Evolutionary conservation across 2,329 filamentous ascomycete genomes (phyloP), one percentile per base, ranked within the genome.

Genomic region (Sarocladium oryzae): DNA sequence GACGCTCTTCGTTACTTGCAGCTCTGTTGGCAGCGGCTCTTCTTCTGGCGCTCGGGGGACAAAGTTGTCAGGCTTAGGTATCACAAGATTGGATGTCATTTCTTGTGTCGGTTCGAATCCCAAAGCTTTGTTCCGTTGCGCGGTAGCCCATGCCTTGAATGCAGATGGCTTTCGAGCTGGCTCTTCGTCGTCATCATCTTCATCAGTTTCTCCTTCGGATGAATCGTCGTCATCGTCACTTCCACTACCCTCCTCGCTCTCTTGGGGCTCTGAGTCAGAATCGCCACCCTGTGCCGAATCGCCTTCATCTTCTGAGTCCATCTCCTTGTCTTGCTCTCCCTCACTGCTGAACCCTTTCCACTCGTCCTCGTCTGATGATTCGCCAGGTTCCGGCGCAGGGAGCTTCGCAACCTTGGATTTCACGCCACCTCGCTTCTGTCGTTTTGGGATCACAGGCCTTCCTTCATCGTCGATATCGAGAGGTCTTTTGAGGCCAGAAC

Each of bases 111-210:
- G 72, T 52, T 76, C 58, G 57, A 79, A 84, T 0, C 90, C 91
- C 28, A 95, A 73, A 4, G 88, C 86, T 59, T 92, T 81, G 60
- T 96, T 96, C 52, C 91, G 81, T 67, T 93, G 86, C 59, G 88
- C 82, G 26, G 85, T 83, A 18, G 93, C 93, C 93, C 93, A 99
- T 2, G 86, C 79, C 66, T 97, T 97, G 76, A 99, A 99, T 0
- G 89, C 89, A 2, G 79, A 82, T 6, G 69, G 65, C 66, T 54
- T 69, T 57, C 66, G 63, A 15, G 63, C 59, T 43, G 64, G 61
- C 30, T 56, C 56, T 18, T 59, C 60, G 9, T 58, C 54, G 2
- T 61, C 64, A 7, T 63, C 60, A 4, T 60, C 64, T 15, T 58
- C 57, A 9, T 60, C 55, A 8, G n/a, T n/a, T n/a, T 60, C 55